phyloP scores from a whole-genome alignment of 1,284 basidiomycete genomes.

The Exsudoporus floridanus region DNA sequence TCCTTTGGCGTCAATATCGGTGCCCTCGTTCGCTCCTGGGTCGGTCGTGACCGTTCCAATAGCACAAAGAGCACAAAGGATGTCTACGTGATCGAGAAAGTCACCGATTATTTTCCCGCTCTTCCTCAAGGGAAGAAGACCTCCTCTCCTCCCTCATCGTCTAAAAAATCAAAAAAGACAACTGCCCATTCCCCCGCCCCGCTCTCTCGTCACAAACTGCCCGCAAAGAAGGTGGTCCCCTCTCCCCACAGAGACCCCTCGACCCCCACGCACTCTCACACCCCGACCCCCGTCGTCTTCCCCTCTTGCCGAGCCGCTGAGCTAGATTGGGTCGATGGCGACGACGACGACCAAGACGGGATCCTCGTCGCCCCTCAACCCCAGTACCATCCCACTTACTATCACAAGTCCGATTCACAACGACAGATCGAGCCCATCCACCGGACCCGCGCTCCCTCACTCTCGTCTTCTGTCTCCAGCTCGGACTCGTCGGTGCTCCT shows the following conservation, averaged over 20 bases:
- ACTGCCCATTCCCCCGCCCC: conserved; percentile 15
- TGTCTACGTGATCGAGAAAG: conserved; percentile 30
- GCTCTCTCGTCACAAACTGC: conserved; percentile 10
- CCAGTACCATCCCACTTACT: conserved; percentile 15
- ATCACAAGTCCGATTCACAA: conserved; percentile 15
- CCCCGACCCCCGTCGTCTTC: conserved; percentile 33
- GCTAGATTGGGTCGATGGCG: conserved; percentile 31
- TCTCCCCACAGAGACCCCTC: conserved; percentile 15
- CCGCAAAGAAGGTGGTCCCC: conserved; percentile 10
- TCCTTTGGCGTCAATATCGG: conserved; percentile 31
- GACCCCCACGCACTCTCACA: conserved; percentile 29
- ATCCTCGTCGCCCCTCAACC: conserved; percentile 21
- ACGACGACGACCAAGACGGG: conserved; percentile 24
- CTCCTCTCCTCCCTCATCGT: not conserved
- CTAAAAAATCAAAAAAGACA: conserved; percentile 21
- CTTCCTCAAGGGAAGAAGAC: conserved; percentile 23
- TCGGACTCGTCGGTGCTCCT: conserved; percentile 32
- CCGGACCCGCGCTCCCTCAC: conserved; percentile 23
- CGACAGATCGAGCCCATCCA: conserved; percentile 5
- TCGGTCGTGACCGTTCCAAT: conserved; percentile 27
- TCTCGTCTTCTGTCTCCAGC: conserved; percentile 25
- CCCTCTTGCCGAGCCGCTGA: conserved; percentile 33
- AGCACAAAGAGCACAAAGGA: conserved; percentile 19
- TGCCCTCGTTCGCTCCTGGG: conserved; percentile 35
- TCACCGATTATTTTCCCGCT: conserved; percentile 33